Base-by-base conservation (phyloP, 192 early-diverging fungal species). In the Backusella parvicylindrica region DNA sequence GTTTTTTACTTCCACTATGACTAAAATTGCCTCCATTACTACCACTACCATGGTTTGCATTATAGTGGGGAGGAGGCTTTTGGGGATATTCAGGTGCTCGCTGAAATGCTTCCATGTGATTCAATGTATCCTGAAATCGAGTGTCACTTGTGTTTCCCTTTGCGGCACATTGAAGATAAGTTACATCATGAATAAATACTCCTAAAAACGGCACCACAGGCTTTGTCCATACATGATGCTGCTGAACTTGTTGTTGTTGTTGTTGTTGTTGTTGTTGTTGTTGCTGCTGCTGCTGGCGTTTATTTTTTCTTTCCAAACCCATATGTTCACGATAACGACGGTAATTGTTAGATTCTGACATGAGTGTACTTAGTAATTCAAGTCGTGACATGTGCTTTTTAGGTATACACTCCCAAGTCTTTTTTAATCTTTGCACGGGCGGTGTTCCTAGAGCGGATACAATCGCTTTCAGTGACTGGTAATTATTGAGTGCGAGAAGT, bases 151-250 rank as follows among this genome's bases (percentile, higher is more conserved):
- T 33, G 3, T 53, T 56, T 76, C 86, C 87, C 64, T 91, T 93
- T 53, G 85, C 81, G 3, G 89, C 85, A 3, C 89, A 89, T 21
- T 90, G 69, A 32, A 93, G 78, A 78, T 94, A 95, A 0, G 92
- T 92, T 23, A 89, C 84, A 68, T 95, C 93, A 81, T 93, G 91
- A 13, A 93, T 88, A 75, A 92, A 88, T 0, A 92, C 83, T 12
- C 93, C 93, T 26, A 95, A 71, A 81, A 91, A 95, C 0, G 93
- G 93, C 5, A 93, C 87, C 38, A 85, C 85, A 0, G 93, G 91
- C 50, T 88, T 77, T 60, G 53, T 60, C 53, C 53, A 60, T 60
- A 60, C 23, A n/a, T 60, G 53, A 13, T 60, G 53, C 21, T 56
- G 53, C 8, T 28, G 49, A n/a, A 23, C n/a, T 9, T 53, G 23